phyloP scores from a whole-genome alignment of 805 yeast genomes.

The Saccharomycodes ludwigii region DNA sequence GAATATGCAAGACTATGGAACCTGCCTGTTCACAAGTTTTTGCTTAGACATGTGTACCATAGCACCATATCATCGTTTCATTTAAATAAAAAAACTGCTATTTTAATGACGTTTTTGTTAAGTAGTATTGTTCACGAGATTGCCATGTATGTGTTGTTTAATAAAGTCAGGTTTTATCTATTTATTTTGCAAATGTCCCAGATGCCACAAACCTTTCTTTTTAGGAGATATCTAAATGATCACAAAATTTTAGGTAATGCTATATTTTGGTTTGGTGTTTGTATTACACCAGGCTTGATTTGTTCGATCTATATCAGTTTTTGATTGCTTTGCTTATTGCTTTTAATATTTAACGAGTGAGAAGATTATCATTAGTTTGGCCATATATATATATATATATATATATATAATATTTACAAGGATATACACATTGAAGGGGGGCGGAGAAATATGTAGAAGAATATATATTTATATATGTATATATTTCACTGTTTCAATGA shows the following conservation, averaged over 20 bases:
- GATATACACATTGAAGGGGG: no score
- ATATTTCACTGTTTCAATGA: no score
- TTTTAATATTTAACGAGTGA: no score
- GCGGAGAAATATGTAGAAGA: neutral
- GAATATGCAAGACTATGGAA: slow-evolving; percentile 93
- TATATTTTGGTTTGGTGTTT: slow-evolving; percentile 85
- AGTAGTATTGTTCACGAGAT: slow-evolving; percentile 82
- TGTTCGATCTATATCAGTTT: slow-evolving; percentile 75
- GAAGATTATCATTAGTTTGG: no score
- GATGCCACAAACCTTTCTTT: slow-evolving; percentile 60
- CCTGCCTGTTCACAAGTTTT: slow-evolving; percentile 79
- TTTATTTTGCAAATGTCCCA: slow-evolving; percentile 78
- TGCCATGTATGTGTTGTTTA: slow-evolving; percentile 83
- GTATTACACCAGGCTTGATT: slow-evolving; percentile 79
- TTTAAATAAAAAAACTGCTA: slow-evolving; percentile 54
- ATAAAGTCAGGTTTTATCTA: slow-evolving; percentile 68
- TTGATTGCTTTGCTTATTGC: no score
- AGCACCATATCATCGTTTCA: slow-evolving; percentile 69
- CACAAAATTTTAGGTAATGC: slow-evolving; percentile 59
- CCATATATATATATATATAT: no score
- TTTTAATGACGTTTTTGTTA: slow-evolving; percentile 63
- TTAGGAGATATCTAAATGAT: slow-evolving; percentile 43
- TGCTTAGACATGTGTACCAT: slow-evolving; percentile 89
- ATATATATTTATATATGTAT: no score
- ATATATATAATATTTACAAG: no score